phyloP scores from a whole-genome alignment of 202 grass and related monocot species.

The Bolboschoenoplectus hybrid region DNA sequence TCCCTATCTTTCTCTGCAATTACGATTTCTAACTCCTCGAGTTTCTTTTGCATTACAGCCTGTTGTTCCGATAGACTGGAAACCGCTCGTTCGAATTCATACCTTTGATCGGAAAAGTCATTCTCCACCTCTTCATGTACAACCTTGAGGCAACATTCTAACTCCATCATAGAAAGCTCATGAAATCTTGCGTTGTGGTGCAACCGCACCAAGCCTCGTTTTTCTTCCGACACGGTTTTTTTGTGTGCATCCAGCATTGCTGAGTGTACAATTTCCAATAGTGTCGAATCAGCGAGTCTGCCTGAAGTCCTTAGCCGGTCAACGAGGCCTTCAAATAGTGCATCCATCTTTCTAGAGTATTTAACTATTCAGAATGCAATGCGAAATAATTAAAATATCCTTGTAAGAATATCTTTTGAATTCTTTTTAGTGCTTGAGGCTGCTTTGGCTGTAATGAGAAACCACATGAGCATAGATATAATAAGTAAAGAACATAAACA shows the following conservation, averaged over 20 bases:
- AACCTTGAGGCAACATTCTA: slow-evolving; percentile 64
- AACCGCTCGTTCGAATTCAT: slow-evolving; percentile 45
- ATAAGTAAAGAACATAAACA: not conserved
- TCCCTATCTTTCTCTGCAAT: slow-evolving; percentile 62
- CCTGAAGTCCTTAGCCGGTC: slow-evolving; percentile 46
- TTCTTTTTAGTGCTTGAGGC: not conserved
- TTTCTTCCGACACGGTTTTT: slow-evolving; percentile 58
- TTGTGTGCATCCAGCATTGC: slow-evolving; percentile 66
- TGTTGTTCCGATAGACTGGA: slow-evolving; percentile 49
- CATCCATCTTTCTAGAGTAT: slow-evolving; percentile 47
- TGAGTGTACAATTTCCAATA: slow-evolving; percentile 66
- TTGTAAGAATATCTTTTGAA: not conserved
- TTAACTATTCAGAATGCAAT: not conserved
- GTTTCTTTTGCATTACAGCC: slow-evolving; percentile 44
- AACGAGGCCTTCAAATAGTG: slow-evolving; percentile 55
- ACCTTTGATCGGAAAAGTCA: not conserved
- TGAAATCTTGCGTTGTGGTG: slow-evolving; percentile 63
- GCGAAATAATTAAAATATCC: not conserved
- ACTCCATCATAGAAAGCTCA: slow-evolving; percentile 61
- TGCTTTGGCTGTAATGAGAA: not conserved
- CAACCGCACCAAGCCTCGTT: slow-evolving; percentile 53
- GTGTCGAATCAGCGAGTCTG: slow-evolving; percentile 62
- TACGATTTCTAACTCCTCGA: slow-evolving; percentile 55
- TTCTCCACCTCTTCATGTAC: slow-evolving; percentile 49
- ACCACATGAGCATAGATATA: not conserved